Percentiles rank a stretch among this genome's conserved stretches.
Evolutionary conservation across 1,284 basidiomycete genomes (phyloP).

Genomic region (Polyporus tsugae): DNA sequence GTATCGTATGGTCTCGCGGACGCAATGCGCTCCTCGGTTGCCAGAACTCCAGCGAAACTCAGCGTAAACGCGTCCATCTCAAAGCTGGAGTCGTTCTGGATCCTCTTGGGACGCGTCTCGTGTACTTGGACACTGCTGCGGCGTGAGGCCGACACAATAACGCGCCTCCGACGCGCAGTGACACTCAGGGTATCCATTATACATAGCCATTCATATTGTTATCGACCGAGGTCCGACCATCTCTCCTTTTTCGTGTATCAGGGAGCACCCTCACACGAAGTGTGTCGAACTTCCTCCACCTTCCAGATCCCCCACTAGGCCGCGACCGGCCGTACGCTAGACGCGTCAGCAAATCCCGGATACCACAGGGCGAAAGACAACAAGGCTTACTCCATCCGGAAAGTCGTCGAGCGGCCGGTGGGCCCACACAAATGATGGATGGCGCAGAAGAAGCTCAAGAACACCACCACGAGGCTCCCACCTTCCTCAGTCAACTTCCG

Average conservation of each 20-base stretch:
- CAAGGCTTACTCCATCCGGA: neutral
- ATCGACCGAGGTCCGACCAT: neutral
- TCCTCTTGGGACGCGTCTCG: neutral
- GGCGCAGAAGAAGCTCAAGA: neutral
- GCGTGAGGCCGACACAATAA: neutral
- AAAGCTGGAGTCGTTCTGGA: slow-evolving; percentile 1
- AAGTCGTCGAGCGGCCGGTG: neutral
- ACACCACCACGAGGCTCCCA: slow-evolving; percentile 3
- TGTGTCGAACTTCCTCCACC: too few species aligned
- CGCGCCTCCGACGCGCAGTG: neutral
- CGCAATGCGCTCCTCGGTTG: neutral
- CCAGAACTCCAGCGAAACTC: neutral
- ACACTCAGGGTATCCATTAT: neutral
- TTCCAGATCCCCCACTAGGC: neutral
- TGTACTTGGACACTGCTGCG: neutral
- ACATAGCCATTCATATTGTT: neutral
- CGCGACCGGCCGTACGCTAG: neutral
- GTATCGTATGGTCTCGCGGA: slow-evolving; percentile 5
- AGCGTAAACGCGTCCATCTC: neutral
- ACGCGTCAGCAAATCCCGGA: neutral
- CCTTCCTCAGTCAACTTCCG: neutral
- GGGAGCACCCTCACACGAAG: too few species aligned
- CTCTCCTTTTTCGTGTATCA: neutral
- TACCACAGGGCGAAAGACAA: neutral
- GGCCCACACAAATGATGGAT: slow-evolving; percentile 4